A percentile compares a stretch with the other conserved stretches of the same genome.
phyloP scores from a whole-genome alignment of 768 basidiomycete species.

The Lentinula edodes region DNA sequence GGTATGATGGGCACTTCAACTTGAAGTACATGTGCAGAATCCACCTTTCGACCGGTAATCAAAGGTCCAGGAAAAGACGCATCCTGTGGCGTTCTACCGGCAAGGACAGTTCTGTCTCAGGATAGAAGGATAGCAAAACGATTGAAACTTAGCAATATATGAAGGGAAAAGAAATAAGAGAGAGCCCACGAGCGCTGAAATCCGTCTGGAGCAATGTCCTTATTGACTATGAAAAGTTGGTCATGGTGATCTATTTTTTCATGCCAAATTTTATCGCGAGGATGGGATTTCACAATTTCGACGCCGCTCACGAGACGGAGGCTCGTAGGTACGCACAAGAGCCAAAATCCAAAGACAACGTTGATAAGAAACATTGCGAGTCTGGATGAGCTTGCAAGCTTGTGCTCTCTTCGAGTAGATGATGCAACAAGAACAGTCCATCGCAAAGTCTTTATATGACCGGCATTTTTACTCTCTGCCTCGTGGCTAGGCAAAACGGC shows the following conservation, averaged over 20 bases:
- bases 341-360: too few species aligned
- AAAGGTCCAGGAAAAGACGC: conserved; percentile 24
- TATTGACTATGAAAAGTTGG: conserved; percentile 8
- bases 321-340: neutral
- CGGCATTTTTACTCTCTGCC: too few species aligned
- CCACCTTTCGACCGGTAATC: conserved; percentile 24
- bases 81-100: conserved; percentile 15
- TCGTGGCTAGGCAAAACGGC: too few species aligned
- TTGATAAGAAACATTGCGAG: too few species aligned
- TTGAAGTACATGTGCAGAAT: neutral
- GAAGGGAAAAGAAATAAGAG: neutral
- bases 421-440: too few species aligned
- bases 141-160: neutral
- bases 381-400: neutral
- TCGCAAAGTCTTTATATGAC: too few species aligned
- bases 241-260: neutral
- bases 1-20: neutral
- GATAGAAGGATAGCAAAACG: too few species aligned
- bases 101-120: conserved; percentile 23
- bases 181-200: conserved; percentile 7
- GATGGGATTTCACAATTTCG: neutral
- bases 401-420: too few species aligned
- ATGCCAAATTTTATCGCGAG: neutral
- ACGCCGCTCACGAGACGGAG: neutral
- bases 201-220: conserved; percentile 8